A percentile compares a stretch with the other conserved stretches of the same genome.
These are phyloP conservation scores for Entomortierella parvispora DNA, from an alignment of 192 early-diverging fungal genomes.

Conservation along the genomic window DNA sequence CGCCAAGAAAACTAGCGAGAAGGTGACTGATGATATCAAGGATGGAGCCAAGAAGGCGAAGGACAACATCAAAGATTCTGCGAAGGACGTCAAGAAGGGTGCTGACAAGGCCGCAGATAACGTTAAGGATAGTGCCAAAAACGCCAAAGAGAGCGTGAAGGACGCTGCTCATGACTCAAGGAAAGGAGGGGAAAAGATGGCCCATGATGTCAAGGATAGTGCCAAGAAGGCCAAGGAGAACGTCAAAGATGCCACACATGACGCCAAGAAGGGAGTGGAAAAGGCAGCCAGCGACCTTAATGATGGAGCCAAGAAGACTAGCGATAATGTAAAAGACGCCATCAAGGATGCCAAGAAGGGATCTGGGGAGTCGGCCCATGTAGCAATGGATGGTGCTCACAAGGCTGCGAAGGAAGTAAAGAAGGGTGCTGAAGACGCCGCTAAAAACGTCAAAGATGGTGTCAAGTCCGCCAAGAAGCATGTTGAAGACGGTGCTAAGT, in stretches of 20 bases:
- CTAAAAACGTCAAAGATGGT: constrained; percentile 11
- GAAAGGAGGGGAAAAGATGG: background rate
- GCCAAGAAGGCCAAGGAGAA: background rate
- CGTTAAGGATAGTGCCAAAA: constrained; percentile 20
- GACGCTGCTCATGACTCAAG: background rate
- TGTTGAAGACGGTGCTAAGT: constrained; percentile 2
- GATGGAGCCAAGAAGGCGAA: background rate
- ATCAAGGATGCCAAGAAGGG: constrained; percentile 5
- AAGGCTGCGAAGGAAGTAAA: background rate
- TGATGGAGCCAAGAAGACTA: background rate
- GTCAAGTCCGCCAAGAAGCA: background rate
- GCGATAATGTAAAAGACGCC: background rate
- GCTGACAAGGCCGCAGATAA: constrained; percentile 5
- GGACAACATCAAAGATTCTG: background rate
- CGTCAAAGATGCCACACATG: background rate
- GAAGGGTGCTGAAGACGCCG: background rate
- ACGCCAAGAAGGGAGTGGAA: constrained; percentile 1
- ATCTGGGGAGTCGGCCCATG: background rate
- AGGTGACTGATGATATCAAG: constrained; percentile 1
- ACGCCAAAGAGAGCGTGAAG: constrained; percentile 10
- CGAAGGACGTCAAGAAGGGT: constrained; percentile 17
- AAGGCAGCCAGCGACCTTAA: background rate
- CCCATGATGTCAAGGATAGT: background rate
- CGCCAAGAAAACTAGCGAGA: background rate
- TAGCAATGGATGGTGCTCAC: too few species aligned